Percentiles rank a stretch among this genome's conserved stretches.
These are phyloP conservation scores for Exserohilum turcica DNA, from an alignment of 2,329 filamentous ascomycete species.

Conservation along the genomic window DNA sequence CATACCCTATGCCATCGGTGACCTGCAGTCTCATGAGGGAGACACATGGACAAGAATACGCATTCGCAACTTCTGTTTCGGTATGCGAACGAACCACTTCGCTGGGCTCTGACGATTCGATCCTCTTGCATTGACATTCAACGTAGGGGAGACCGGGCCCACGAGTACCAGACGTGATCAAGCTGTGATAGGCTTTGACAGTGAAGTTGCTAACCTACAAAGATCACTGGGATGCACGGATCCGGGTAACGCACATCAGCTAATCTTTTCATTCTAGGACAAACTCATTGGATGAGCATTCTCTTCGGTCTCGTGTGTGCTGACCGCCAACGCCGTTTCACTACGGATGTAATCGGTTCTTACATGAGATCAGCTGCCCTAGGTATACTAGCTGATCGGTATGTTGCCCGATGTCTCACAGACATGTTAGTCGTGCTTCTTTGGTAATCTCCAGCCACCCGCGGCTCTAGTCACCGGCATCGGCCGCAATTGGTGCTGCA, in stretches of 20 bases:
- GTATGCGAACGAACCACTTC: neutral
- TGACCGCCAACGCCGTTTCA: constrained; percentile 2
- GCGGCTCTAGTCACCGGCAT: too few species aligned
- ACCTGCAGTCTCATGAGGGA: neutral
- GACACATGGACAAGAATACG: neutral
- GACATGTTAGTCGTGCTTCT: neutral
- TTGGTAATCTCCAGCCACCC: too few species aligned
- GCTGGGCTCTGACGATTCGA: neutral
- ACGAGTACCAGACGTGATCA: neutral
- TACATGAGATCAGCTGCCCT: constrained; percentile 5
- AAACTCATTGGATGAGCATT: constrained; percentile 1
- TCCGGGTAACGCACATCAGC: neutral
- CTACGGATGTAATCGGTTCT: neutral
- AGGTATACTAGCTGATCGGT: too few species aligned
- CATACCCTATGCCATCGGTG: too few species aligned
- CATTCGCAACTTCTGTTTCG: neutral
- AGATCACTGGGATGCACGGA: neutral
- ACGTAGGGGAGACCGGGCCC: neutral
- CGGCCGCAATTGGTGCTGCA: too few species aligned
- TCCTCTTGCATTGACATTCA: neutral
- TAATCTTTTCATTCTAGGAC: neutral
- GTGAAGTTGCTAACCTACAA: neutral
- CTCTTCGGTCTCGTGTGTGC: neutral
- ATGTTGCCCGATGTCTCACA: neutral
- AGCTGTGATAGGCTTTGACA: neutral